Percentiles rank a stretch among this genome's conserved stretches.
Conservation (phyloP, 2,329 filamentous ascomycete genomes). For the Mycocentrospora acerina region DNA sequence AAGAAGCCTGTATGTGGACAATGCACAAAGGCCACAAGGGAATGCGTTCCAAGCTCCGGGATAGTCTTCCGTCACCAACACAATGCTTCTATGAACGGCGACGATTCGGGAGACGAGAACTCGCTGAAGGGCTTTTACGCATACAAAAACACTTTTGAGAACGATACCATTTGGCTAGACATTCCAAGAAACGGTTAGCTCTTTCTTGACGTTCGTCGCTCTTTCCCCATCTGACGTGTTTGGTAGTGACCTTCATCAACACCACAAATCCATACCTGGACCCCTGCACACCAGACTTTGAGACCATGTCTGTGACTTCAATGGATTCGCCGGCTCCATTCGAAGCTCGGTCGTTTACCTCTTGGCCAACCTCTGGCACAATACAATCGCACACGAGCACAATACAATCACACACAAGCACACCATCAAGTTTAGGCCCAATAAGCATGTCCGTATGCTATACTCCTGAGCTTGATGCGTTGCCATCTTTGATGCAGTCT, state of each 20-base stretch:
- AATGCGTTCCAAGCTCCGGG: conserved; percentile 62
- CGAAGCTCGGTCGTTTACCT: conserved; percentile 25
- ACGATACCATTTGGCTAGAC: conserved; percentile 63
- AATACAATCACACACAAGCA: conserved; percentile 36
- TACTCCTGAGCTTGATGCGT: conserved; percentile 30
- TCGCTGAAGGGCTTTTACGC: conserved; percentile 63
- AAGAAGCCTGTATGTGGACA: conserved; percentile 62
- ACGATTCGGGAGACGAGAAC: conserved; percentile 45
- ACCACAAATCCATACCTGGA: conserved; percentile 64
- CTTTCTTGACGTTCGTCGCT: background rate
- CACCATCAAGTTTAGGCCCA: conserved; percentile 57
- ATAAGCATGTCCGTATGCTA: conserved; percentile 38
- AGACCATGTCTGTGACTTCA: conserved; percentile 34
- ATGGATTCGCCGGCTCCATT: conserved; percentile 36
- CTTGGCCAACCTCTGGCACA: conserved; percentile 31
- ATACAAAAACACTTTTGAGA: conserved; percentile 65
- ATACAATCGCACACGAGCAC: conserved; percentile 32
- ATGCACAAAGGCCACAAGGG: conserved; percentile 61
- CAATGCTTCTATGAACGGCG: conserved; percentile 67
- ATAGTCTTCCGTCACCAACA: conserved; percentile 69
- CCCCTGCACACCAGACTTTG: conserved; percentile 38
- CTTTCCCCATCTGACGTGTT: conserved; percentile 9
- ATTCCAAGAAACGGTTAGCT: conserved; percentile 59
- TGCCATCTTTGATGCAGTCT: conserved; percentile 33
- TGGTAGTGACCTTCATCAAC: conserved; percentile 61